A percentile compares a stretch with the other conserved stretches of the same genome.
These are phyloP conservation scores for Fistulinella staudtii DNA, from an alignment of 1,284 basidiomycete genomes.

Conservation along the genomic window DNA sequence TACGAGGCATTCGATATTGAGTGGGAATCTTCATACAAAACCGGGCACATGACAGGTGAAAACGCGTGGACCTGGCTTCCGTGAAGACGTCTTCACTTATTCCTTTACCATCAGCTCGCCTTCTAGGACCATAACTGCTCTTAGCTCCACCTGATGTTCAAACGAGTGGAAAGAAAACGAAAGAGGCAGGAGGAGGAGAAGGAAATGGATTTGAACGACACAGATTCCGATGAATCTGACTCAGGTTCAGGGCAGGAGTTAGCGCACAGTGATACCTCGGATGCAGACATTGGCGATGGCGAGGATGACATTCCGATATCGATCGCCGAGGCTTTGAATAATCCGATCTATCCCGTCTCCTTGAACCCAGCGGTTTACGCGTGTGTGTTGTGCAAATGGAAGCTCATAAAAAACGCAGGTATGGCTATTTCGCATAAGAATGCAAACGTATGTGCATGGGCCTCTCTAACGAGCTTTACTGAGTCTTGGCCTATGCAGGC, in stretches of 20 bases:
- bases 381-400: constrained; percentile 75
- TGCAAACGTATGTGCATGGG: constrained; percentile 46
- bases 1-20: too few relatives aligned
- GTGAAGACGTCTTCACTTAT: too few relatives aligned
- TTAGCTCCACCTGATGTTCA: constrained; percentile 65
- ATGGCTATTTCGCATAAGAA: constrained; percentile 61
- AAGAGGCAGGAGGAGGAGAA: constrained; percentile 66
- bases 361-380: constrained; percentile 48
- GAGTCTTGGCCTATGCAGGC: constrained; percentile 39
- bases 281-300: constrained; percentile 26
- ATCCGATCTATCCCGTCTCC: constrained; percentile 62
- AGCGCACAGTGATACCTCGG: constrained; percentile 21
- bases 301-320: constrained; percentile 48
- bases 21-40: too few relatives aligned
- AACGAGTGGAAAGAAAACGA: constrained; percentile 70
- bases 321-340: constrained; percentile 54
- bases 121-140: too few relatives aligned
- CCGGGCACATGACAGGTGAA: too few relatives aligned
- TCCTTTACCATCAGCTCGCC: too few relatives aligned
- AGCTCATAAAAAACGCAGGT: constrained; percentile 59
- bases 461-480: not conserved
- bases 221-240: constrained; percentile 67
- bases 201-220: constrained; percentile 65
- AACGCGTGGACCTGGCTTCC: too few relatives aligned
- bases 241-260: constrained; percentile 34